Base-by-base conservation (phyloP, 768 basidiomycete species). In the Antrodiella citrinella region DNA sequence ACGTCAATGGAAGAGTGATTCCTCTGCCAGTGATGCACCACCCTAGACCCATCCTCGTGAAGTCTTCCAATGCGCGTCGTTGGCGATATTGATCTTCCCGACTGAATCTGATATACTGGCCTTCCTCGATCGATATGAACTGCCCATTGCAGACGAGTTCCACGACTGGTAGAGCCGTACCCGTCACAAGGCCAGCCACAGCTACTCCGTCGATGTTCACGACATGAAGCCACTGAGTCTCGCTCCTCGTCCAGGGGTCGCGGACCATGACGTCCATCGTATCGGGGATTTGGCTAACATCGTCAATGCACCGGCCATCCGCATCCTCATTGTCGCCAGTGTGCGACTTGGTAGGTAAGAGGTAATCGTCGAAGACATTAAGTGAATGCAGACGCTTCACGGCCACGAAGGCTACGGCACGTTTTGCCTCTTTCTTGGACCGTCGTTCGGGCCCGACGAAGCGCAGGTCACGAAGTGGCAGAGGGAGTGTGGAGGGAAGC, bases 321-420 rank as follows among this genome's bases (percentile, higher is more conserved):
- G 73, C 71, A 55, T 83, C 81, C 48, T 77, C 72, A 23, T 74
- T 70, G 19, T 68, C 72, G 24, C 69, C 72, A 3, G 72, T 77
- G 38, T 69, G 68, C 23, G 75, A 65, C 12, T 80, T 73, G n/a
- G 76, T 69, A 0, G 92, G 91, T 9, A 91, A 72, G 2, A 95
- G 74, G 59, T 86, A 83, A 50, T 91, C 82, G 58, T 94, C 84
- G 56, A 93, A 84, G 3, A 89, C 83, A 23, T 84, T 76, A n/a
- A 89, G 67, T 23, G 72, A 69, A 52, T 83, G 77, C 13, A 95
- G 72, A 2, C 71, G 70, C 56, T 78, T 81, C 19, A 90, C 86
- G 2, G 86, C 91, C 53, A 79, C 66, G 62, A 90, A 94, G 0
- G 90, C 86, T 10, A 79, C 90, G 2, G 86, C 85, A 4, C 91